Base-by-base conservation (phyloP, 495 filamentous ascomycete species). In the Penicillium argentinense region DNA sequence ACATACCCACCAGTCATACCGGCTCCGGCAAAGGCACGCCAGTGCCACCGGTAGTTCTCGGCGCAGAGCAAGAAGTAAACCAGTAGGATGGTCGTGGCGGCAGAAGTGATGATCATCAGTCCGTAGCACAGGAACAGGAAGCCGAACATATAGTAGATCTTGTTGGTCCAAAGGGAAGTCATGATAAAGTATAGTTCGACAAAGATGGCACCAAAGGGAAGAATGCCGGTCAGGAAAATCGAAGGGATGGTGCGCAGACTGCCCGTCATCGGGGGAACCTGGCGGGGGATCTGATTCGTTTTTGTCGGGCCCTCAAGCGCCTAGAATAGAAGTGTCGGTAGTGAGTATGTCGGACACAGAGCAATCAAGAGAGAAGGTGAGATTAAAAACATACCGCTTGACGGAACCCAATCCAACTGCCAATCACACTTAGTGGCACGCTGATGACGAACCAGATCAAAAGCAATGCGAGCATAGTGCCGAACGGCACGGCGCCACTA, bases 71-170 rank as follows among this genome's bases (percentile, higher is more conserved):
- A 56, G 72, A 96, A 96, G 68, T 98, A 98, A 0, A 97, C 84
- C 69, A 96, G 81, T 4, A 98, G 74, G 14, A 97, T 80, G 2
- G 93, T 96, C 25, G 93, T 91, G 3, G 90, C 87, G 1, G 93
- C 92, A 42, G 86, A 88, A 4, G 93, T 97, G 61, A 96, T 87
- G 60, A 97, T 90, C 90, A 97, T 97, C 53, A 98, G 81, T 12
- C 87, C 92, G 68, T 95, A 98, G 78, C 90, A 96, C 41, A 98
- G 72, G 76, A 98, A 98, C 28, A 98, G 77, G 77, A 98, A 98
- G 22, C 93, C 93, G 56, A 98, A 98, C 93, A 98, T 98, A 75
- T 98, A 98, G 75, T 98, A 98, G 45, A 98, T 89, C 74, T 92
- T 92, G 75, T 83, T 88, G 67, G 90, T 91, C 93, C 93, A 98